phyloP scores from a whole-genome alignment of 2,329 filamentous ascomycete species.

The Aspergillus pseudoglaucus region DNA sequence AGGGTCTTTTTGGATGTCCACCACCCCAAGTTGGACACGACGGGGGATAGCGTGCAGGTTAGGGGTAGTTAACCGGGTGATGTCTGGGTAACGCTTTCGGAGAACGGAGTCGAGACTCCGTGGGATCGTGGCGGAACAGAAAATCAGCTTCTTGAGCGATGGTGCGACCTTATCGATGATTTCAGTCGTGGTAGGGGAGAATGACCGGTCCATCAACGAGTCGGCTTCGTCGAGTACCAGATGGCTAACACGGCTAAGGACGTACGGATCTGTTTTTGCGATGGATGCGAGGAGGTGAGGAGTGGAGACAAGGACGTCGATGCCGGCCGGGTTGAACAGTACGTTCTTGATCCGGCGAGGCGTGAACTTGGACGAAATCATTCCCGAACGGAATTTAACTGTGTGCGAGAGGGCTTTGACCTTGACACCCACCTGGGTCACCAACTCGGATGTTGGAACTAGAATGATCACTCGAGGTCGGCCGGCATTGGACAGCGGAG shows the following conservation, averaged over 20 bases:
- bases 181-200: conserved; percentile 71
- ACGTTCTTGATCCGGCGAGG: conserved; percentile 75
- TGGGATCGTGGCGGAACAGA: conserved; percentile 95
- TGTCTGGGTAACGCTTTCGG: conserved; percentile 72
- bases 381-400: conserved; percentile 77
- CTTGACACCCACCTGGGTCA: conserved; percentile 74
- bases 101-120: conserved; percentile 80
- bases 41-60: conserved; percentile 94
- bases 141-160: conserved; percentile 75
- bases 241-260: conserved; percentile 84
- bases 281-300: conserved; percentile 86
- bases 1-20: conserved; percentile 86
- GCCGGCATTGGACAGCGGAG: conserved; percentile 63
- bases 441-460: conserved; percentile 86
- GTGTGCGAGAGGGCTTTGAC: conserved; percentile 77
- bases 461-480: conserved; percentile 79
- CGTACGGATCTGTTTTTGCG: conserved; percentile 80
- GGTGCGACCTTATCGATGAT: conserved; percentile 78
- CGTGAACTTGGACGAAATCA: conserved; percentile 71
- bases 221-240: conserved; percentile 93
- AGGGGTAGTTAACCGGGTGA: conserved; percentile 81
- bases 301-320: conserved; percentile 81
- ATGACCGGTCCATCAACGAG: conserved; percentile 88
- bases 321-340: conserved; percentile 70
- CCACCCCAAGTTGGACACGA: conserved; percentile 85